Conservation (phyloP, 495 filamentous ascomycete species). For the Hyaloscypha variabilis region DNA sequence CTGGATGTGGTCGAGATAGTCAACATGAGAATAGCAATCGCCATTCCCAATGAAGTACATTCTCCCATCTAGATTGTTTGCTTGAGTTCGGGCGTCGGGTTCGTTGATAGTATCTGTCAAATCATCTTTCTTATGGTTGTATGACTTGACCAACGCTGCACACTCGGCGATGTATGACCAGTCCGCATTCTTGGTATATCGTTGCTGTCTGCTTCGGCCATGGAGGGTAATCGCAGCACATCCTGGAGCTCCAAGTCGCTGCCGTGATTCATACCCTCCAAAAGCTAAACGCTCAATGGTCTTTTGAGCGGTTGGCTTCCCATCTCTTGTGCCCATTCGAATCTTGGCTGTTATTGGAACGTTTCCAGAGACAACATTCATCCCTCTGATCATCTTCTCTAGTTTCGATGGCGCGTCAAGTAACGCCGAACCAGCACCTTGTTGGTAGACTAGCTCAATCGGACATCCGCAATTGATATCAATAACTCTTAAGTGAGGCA, state of each 20-base stretch:
- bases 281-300: conserved; percentile 81
- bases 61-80: conserved; percentile 53
- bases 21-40: conserved; percentile 89
- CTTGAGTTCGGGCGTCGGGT: conserved; percentile 64
- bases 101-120: conserved; percentile 76
- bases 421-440: conserved; percentile 92
- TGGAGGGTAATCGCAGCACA: conserved; percentile 93
- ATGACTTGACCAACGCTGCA: conserved; percentile 76
- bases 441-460: conserved; percentile 86
- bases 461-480: conserved; percentile 97
- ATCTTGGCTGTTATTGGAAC: conserved; percentile 94
- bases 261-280: conserved; percentile 67
- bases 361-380: conserved; percentile 87
- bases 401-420: conserved; percentile 81
- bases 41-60: conserved; percentile 96
- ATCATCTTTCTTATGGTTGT: conserved; percentile 64
- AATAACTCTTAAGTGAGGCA: conserved; percentile 82
- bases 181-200: conserved; percentile 86
- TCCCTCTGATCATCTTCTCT: conserved; percentile 89
- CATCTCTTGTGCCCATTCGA: conserved; percentile 85
- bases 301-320: conserved; percentile 76
- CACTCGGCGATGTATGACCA: conserved; percentile 94
- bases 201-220: conserved; percentile 89
- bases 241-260: conserved; percentile 68
- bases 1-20: conserved; percentile 79